Percentiles rank a stretch among this genome's conserved stretches.
Evolutionary conservation across 169 alveolate species (phyloP).

Genomic region (Plasmodium knowlesi): DNA sequence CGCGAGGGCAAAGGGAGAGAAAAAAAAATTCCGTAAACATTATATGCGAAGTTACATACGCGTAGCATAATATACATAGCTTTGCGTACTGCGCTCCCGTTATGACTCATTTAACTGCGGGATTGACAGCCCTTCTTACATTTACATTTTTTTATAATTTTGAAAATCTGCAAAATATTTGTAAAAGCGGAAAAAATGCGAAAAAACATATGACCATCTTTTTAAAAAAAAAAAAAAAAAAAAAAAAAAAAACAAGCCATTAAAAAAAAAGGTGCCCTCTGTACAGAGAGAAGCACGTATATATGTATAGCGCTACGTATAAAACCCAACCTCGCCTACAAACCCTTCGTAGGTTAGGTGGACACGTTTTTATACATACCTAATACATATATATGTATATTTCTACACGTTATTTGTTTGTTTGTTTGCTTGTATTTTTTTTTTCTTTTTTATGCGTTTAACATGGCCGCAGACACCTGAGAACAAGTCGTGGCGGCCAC

Average conservation of each 20-base stretch:
- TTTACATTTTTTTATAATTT: not conserved
- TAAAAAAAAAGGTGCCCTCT: not conserved
- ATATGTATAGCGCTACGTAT: not conserved
- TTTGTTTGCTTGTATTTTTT: not conserved
- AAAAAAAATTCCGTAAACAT: not conserved
- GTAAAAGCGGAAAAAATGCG: not conserved
- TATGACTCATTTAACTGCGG: not conserved
- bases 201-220: not conserved
- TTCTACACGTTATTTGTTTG: not conserved
- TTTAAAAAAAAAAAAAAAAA: not conserved
- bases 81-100: not conserved
- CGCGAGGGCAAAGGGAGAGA: not conserved
- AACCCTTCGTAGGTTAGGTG: not conserved
- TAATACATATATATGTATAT: slow-evolving; percentile 13
- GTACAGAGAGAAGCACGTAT: not conserved
- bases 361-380: not conserved
- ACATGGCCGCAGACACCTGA: not conserved
- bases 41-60: not conserved
- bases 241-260: not conserved
- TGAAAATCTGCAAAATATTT: not conserved
- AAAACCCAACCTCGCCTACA: not conserved
- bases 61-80: not conserved
- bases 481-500: not conserved
- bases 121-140: not conserved
- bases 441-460: not conserved